Evolutionary conservation across 805 yeast species (phyloP).

Genomic region (Sugiyamaella lignohabitans): DNA sequence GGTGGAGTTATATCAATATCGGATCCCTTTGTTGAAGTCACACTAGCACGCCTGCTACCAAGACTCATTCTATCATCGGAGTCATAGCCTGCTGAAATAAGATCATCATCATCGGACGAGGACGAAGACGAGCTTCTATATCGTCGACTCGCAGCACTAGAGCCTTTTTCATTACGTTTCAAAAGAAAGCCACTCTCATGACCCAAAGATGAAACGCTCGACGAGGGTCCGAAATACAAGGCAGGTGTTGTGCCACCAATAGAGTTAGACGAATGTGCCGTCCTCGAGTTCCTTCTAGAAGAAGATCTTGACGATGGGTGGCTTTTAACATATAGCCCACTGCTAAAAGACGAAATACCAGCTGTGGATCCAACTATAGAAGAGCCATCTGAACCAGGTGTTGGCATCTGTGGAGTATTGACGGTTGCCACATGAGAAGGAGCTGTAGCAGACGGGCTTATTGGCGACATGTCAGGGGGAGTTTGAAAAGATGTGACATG

Average conservation of each 20-base stretch:
- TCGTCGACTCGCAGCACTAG: slow-evolving; percentile 1
- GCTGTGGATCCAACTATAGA: neutral
- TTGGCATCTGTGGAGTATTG: too few relatives aligned
- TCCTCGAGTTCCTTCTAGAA: neutral
- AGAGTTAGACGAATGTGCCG: neutral
- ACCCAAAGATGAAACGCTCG: slow-evolving; percentile 19
- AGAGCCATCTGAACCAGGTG: neutral
- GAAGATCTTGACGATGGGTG: slow-evolving; percentile 1
- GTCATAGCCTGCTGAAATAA: slow-evolving; percentile 11
- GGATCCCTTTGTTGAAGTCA: neutral
- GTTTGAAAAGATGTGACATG: slow-evolving; percentile 14
- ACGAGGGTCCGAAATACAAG: slow-evolving; percentile 15
- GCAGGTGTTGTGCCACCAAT: too few relatives aligned
- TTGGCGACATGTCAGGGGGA: slow-evolving; percentile 21
- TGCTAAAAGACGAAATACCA: neutral
- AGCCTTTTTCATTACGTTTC: neutral
- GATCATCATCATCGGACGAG: slow-evolving; percentile 11
- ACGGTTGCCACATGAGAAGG: neutral
- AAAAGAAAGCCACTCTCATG: slow-evolving; percentile 4
- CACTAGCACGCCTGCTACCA: slow-evolving; percentile 14
- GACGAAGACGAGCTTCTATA: slow-evolving; percentile 9
- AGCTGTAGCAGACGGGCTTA: slow-evolving; percentile 13
- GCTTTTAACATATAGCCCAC: neutral
- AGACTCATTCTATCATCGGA: slow-evolving; percentile 18
- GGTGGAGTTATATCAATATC: neutral